Conservation (phyloP, 1,284 basidiomycete genomes). For the Cronartium ribicola region DNA sequence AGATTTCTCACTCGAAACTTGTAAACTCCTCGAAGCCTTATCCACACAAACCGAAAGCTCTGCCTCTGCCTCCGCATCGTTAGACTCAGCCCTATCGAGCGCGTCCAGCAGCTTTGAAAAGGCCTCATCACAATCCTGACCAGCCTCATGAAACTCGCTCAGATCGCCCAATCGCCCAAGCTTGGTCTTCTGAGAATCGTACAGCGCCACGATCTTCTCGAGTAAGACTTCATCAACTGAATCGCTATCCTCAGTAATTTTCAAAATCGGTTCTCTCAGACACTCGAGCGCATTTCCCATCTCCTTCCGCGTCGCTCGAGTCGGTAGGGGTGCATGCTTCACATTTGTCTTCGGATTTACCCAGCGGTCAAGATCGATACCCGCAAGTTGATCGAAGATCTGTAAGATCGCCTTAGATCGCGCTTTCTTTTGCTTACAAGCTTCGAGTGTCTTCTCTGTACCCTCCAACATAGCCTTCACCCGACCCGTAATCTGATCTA, state of each 20-base stretch:
- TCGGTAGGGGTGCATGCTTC: slow-evolving; percentile 23
- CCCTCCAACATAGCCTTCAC: not conserved
- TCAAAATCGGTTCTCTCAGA: slow-evolving; percentile 4
- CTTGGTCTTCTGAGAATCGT: slow-evolving; percentile 8
- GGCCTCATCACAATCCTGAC: slow-evolving; percentile 17
- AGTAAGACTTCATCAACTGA: slow-evolving; percentile 5
- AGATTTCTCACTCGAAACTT: not conserved
- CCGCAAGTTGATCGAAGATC: slow-evolving; percentile 12
- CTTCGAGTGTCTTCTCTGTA: slow-evolving; percentile 1
- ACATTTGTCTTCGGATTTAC: slow-evolving; percentile 12
- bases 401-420: not conserved
- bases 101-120: slow-evolving; percentile 28
- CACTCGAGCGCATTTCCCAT: slow-evolving; percentile 1
- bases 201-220: not conserved
- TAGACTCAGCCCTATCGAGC: slow-evolving; percentile 13
- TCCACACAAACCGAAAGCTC: not conserved
- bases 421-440: slow-evolving; percentile 12
- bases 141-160: slow-evolving; percentile 4
- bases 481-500: slow-evolving; percentile 9
- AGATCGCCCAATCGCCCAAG: not conserved
- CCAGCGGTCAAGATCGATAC: slow-evolving; percentile 23
- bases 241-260: slow-evolving; percentile 2
- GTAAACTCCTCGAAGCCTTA: slow-evolving; percentile 16
- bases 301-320: not conserved
- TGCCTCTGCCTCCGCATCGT: slow-evolving; percentile 8